A percentile compares a stretch with the other conserved stretches of the same genome.
Conservation (phyloP, 306 rosid genomes). For the Citrullus colocynthis region DNA sequence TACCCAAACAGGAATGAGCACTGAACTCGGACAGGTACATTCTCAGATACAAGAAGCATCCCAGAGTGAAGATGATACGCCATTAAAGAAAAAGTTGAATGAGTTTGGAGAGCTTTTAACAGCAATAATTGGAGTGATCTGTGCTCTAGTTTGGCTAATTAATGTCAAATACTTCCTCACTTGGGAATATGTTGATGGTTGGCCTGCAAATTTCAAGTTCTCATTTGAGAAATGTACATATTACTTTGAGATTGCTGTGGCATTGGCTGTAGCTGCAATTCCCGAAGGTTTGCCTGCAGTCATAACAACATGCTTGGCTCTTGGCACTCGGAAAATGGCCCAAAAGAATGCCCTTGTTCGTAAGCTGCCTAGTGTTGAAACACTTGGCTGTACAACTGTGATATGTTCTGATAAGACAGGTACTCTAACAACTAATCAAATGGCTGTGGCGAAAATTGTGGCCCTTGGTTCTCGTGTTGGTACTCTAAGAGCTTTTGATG, state of each 20-base stretch:
- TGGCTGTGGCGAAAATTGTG: constrained; percentile 46
- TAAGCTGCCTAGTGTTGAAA: constrained; percentile 51
- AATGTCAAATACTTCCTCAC: constrained; percentile 38
- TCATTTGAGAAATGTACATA: constrained; percentile 41
- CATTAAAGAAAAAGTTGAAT: constrained; percentile 43
- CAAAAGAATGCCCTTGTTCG: constrained; percentile 54
- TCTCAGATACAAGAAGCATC: constrained; percentile 43
- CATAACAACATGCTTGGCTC: constrained; percentile 39
- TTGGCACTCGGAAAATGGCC: constrained; percentile 45
- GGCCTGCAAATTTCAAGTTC: constrained; percentile 37
- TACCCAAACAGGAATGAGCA: constrained; percentile 44
- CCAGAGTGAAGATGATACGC: constrained; percentile 48
- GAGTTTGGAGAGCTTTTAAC: constrained; percentile 39
- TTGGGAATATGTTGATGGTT: constrained; percentile 31
- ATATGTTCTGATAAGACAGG: constrained; percentile 44
- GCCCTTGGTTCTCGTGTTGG: constrained; percentile 38
- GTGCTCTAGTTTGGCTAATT: constrained; percentile 37
- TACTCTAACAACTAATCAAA: constrained; percentile 48
- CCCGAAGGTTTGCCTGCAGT: constrained; percentile 47
- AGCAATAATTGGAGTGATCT: constrained; percentile 29
- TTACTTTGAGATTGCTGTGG: constrained; percentile 42
- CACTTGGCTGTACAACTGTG: constrained; percentile 40
- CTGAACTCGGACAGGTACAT: constrained; percentile 60
- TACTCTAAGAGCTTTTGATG: constrained; percentile 38
- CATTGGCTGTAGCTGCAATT: constrained; percentile 48